Evolutionary conservation across 2,329 filamentous ascomycete species (phyloP), one percentile per base, ranked within the genome.

Genomic region (Sporothrix schenckii): DNA sequence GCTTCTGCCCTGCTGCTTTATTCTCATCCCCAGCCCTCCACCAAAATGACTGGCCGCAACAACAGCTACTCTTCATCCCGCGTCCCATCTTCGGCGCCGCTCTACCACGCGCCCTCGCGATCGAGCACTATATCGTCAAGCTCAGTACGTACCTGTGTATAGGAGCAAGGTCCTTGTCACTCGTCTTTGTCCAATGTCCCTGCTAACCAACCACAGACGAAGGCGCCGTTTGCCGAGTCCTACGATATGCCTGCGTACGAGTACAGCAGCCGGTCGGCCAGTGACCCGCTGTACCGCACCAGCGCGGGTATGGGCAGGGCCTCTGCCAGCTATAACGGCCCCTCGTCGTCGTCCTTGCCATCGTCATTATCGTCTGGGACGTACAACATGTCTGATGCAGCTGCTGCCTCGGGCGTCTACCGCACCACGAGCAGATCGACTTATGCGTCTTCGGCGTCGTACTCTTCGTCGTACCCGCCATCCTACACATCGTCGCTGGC

Each of bases 61-160:
- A 61, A 52, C 49, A 52, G 13, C 56, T 41, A 52, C 67, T 50
- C 68, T 14, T 63, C 56, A 19, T 53, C 68, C 11, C 44, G 54
- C 44, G 56, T 44, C 21, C 56, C 54, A 5, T 19, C 68, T 30
- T 47, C 68, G 47, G 68, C 49, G 21, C 30, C 68, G 9, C 68
- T 72, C 52, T 63, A 66, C 71, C 34, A 24, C 6, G 27, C 61
- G 7, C 14, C 69, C 4, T 58, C 61, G 44, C 61, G 61, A 19
- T 30, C 56, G 7, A 60, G 69, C 53, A 67, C 39, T 21, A 19
- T 58, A 49, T 66, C 69, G 49, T 54, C 58, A 3, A 39, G n/a
- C n/a, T 66, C 56, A 13, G 67, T 69, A 69, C 3, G 67, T n/a
- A 9, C 13, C 4, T 27, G 21, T 19, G 21, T 27, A 13, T 1